Evolutionary conservation across 2,329 filamentous ascomycete genomes (phyloP).

Genomic region (Xylaria sp.): DNA sequence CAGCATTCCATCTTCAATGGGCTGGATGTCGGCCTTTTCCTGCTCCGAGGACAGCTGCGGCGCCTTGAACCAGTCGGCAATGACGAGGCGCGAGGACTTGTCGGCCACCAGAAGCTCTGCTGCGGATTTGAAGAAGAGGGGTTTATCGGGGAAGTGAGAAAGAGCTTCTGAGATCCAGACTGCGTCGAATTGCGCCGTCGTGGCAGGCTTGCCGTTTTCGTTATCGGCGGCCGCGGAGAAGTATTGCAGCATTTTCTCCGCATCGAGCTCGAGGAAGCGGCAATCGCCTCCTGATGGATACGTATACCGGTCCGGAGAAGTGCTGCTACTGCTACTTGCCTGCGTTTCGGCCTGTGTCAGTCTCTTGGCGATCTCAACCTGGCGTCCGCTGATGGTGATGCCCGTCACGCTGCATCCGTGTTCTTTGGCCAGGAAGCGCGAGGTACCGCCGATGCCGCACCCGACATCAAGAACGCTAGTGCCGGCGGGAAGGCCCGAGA

Average conservation of each 20-base stretch:
- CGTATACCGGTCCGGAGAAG: background rate
- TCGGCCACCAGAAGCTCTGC: conserved; percentile 59
- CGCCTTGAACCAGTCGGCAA: conserved; percentile 72
- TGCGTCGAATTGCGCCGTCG: conserved; percentile 57
- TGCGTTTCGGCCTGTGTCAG: conserved; percentile 54
- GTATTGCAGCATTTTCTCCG: conserved; percentile 67
- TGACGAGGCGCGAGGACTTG: conserved; percentile 62
- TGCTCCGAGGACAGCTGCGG: conserved; percentile 56
- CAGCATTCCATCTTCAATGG: conserved; percentile 72
- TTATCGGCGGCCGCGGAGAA: conserved; percentile 52
- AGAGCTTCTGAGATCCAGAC: conserved; percentile 73
- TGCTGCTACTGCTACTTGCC: background rate
- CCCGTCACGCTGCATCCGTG: conserved; percentile 66
- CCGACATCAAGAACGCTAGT: conserved; percentile 68
- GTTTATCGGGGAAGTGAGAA: conserved; percentile 69
- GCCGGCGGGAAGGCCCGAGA: conserved; percentile 53
- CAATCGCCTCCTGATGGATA: conserved; percentile 52
- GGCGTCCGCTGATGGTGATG: conserved; percentile 68
- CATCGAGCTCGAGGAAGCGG: conserved; percentile 68
- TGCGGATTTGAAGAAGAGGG: conserved; percentile 67
- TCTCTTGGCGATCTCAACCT: conserved; percentile 68
- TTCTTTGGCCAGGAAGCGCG: conserved; percentile 64
- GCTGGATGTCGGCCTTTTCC: conserved; percentile 64
- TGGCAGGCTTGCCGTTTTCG: conserved; percentile 33
- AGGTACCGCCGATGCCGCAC: conserved; percentile 70